A percentile compares a stretch with the other conserved stretches of the same genome.
Evolutionary conservation across 2,329 filamentous ascomycete genomes (phyloP).

Genomic region (Colletotrichum truncatum): DNA sequence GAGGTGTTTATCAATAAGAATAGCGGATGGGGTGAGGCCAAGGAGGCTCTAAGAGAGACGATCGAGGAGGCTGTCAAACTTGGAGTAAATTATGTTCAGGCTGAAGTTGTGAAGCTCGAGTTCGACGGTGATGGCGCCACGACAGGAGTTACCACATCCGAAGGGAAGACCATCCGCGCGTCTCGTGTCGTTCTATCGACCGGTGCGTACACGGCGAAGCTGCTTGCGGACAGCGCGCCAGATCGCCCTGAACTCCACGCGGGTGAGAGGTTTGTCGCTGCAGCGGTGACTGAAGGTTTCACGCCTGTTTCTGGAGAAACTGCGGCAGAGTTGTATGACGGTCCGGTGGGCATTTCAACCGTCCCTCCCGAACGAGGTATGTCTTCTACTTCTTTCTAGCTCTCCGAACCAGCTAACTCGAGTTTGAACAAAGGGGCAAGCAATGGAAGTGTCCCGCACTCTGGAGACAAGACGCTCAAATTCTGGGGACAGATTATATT

Average conservation of each 20-base stretch:
- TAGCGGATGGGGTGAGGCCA: constrained; percentile 66
- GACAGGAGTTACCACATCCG: constrained; percentile 56
- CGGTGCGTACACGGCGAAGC: constrained; percentile 58
- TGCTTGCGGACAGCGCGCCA: constrained; percentile 53
- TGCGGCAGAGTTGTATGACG: constrained; percentile 44
- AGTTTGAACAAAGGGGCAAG: constrained; percentile 36
- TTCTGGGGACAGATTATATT: constrained; percentile 63
- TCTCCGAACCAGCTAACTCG: neutral
- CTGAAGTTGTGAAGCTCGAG: constrained; percentile 51
- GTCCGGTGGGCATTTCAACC: constrained; percentile 49
- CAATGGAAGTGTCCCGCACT: constrained; percentile 57
- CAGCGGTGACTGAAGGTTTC: constrained; percentile 59
- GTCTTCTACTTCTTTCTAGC: neutral
- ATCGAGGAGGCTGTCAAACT: constrained; percentile 55
- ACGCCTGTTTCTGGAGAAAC: constrained; percentile 53
- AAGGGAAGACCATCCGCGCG: constrained; percentile 55
- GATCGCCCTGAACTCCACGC: constrained; percentile 55
- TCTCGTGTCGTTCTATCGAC: constrained; percentile 58
- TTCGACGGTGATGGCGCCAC: constrained; percentile 51
- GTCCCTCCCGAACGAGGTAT: constrained; percentile 19
- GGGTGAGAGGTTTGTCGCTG: constrained; percentile 58
- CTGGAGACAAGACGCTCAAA: constrained; percentile 47
- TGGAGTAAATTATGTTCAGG: constrained; percentile 60
- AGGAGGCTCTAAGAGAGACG: constrained; percentile 57
- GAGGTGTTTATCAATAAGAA: constrained; percentile 63